Evolutionary conservation across 106 monocot genomes (phyloP).

Genomic region (Dioscorea alata): DNA sequence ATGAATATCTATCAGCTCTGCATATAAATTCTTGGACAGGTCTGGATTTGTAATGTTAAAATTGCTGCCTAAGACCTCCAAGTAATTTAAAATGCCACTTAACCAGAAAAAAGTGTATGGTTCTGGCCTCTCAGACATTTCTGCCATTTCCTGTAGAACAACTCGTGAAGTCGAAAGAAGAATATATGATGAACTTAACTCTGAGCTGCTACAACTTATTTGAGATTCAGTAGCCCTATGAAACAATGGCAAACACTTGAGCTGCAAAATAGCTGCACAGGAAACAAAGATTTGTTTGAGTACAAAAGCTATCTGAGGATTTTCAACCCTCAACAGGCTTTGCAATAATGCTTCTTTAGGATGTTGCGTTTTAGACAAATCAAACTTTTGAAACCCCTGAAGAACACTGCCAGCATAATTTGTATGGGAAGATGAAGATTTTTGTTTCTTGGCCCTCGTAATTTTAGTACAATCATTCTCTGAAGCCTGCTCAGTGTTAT

Average conservation of each 20-base stretch:
- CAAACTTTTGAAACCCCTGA: conserved; percentile 12
- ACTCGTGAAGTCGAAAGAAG: conserved; percentile 37
- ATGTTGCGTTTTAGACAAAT: conserved; percentile 24
- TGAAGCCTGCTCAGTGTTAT: conserved; percentile 1
- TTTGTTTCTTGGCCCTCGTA: conserved; percentile 5
- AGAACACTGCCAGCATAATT: conserved; percentile 3
- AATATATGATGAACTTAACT: conserved; percentile 17
- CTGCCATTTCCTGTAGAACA: conserved; percentile 39
- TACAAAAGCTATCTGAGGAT: conserved; percentile 37
- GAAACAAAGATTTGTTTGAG: conserved; percentile 60
- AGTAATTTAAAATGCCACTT: conserved; percentile 68
- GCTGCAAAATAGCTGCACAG: conserved; percentile 65
- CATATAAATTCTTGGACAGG: conserved; percentile 45
- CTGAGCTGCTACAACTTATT: conserved; percentile 3
- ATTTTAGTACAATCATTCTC: not conserved
- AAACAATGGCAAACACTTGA: conserved; percentile 25
- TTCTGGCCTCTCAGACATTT: conserved; percentile 15
- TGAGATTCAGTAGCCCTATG: conserved; percentile 4
- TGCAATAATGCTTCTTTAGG: conserved; percentile 22
- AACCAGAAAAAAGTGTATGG: conserved; percentile 46
- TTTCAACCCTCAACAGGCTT: conserved; percentile 42
- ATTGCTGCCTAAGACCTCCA: conserved; percentile 51
- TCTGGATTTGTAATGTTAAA: conserved; percentile 32
- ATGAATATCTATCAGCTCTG: conserved; percentile 50
- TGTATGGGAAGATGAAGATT: conserved; percentile 2